A percentile compares a stretch with the other conserved stretches of the same genome.
These are phyloP conservation scores for Penicillium subrubescens DNA, from an alignment of 495 filamentous ascomycete species.

Conservation along the genomic window DNA sequence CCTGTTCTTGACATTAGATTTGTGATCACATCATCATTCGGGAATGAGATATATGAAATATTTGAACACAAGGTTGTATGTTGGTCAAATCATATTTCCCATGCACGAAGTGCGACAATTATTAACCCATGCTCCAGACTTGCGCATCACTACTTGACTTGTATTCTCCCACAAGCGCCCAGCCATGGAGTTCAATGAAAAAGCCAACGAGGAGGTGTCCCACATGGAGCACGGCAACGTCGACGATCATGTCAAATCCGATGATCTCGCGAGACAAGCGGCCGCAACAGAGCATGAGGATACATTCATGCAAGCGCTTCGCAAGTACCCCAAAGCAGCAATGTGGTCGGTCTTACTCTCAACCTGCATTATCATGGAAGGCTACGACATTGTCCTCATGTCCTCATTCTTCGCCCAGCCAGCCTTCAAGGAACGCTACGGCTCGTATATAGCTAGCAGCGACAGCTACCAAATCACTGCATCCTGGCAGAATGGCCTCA, in stretches of 20 bases:
- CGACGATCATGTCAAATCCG: background rate
- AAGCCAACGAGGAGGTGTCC: background rate
- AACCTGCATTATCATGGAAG: constrained; percentile 1
- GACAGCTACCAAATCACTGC: constrained; percentile 60
- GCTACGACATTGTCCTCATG: constrained; percentile 6
- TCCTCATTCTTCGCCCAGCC: constrained; percentile 2
- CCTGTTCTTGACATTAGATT: background rate
- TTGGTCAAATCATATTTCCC: background rate
- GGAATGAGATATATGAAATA: background rate
- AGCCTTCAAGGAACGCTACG: background rate
- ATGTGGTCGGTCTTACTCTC: constrained; percentile 5
- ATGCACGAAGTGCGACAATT: background rate
- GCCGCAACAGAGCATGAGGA: background rate
- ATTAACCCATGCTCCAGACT: background rate
- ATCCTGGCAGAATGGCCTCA: constrained; percentile 68
- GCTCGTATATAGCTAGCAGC: constrained; percentile 1
- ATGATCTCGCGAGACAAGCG: constrained; percentile 2
- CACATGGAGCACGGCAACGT: background rate
- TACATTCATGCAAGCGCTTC: background rate
- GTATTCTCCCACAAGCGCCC: background rate
- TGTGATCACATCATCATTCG: background rate
- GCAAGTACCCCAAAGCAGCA: constrained; percentile 3
- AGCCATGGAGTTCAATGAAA: background rate
- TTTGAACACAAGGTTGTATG: background rate
- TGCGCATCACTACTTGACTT: background rate